Base-by-base conservation (phyloP, 371 early-diverging fungal species). In the Mucor lusitanicus region DNA sequence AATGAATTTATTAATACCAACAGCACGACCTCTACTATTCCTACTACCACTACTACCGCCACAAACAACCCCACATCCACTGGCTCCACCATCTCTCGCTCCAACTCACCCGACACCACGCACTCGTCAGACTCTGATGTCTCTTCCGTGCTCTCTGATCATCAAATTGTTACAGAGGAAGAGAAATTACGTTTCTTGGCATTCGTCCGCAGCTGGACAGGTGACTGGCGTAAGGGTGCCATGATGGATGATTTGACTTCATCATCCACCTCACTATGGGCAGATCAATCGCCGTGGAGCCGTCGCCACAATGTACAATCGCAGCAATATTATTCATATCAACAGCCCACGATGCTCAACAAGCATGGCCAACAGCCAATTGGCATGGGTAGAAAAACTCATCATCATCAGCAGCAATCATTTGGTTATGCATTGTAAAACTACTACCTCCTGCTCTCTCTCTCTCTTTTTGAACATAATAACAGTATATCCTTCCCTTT, bases 141-240 rank as follows among this genome's bases (percentile, higher is more conserved):
- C 28, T 54, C 32, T 13, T 70, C 73, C 2, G 66, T 72, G 15
- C 33, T 32, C 54, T 61, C 55, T 54, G 25, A 57, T 33, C 37
- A 37, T 13, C 35, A 46, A 44, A 23, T 44, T 33, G 72, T 78
- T 12, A 75, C 77, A 15, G 77, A 82, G 35, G 77, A 79, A 67
- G 82, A 82, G 55, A 82, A 79, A 60, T 50, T 65, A 11, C 75
- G 82, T 2, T 82, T 82, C 58, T 63, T 82, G 46, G 73, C 77
- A 19, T 82, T 82, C 64, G 71, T 82, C 59, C 79, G 82, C 46
- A 73, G 61, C 30, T 82, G 82, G 82, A 82, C 82, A 25, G 79
- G 82, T 57, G 75, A 76, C 42, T 78, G 71, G 73, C 71, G 73
- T 58, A 72, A 77, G 59, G 70, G 75, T 4, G 44, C 23, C 23